Base-by-base conservation (phyloP, 1,139 yeast species). In the Keqinozyma sinolaborantium region DNA sequence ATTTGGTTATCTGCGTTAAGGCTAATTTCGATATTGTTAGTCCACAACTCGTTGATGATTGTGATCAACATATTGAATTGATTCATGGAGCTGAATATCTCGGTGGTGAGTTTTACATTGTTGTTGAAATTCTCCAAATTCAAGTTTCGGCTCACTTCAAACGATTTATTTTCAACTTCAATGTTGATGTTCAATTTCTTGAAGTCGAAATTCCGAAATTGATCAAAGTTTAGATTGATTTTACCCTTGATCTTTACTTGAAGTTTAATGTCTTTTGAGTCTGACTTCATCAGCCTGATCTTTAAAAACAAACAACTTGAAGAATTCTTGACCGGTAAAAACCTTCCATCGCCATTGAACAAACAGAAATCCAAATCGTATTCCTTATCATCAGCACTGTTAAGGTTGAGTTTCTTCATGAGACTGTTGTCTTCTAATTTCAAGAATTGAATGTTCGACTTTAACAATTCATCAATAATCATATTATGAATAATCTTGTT, bases 401-500 rank as follows among this genome's bases (percentile, higher is more conserved):
- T 18, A 10, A 18, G 21, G 9, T 10, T 10, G 10, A 18, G 21
- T 10, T 18, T 18, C 21, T 18, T 18, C 4, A 36, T 18, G 10
- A 12, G 13, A 23, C 30, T 24, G 19, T 18, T 29, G 15, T 12
- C 13, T 13, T 38, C 39, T 15, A 47, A 42, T 46, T 55, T 58
- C 32, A 70, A 46, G 36, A 64, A 60, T 30, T 53, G 52, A 32
- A 76, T 63, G 1, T 63, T 59, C 38, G 64, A 60, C 11, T 45
- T 46, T 21, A 64, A 66, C 38, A 83, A 62, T 36, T 83, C 87
- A 42, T 77, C 81, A 12, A 77, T 63, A 5, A 83, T 67, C 64
- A 81, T 67, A 41, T 81, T 83, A 38, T 79, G 76, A 31, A 81
- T 70, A 31, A 83, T 72, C 57, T 70, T 71, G 35, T 79, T 78